Conservation (phyloP, 208 protist genomes). For the Crithidia sp. region DNA sequence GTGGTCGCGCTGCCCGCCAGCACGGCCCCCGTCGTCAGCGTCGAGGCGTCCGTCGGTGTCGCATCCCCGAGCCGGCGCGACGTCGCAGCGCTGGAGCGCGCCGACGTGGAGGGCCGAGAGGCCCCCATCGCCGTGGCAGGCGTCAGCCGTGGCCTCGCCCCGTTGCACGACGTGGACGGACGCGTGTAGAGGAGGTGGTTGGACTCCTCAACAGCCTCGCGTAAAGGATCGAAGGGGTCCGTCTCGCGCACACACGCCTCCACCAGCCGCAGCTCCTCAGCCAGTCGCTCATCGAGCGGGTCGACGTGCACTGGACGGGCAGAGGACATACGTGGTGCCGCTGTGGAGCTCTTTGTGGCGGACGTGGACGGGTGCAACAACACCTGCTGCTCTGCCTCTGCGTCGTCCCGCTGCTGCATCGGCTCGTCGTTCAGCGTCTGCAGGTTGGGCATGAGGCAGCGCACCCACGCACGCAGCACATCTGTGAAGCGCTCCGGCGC, state of each 20-base stretch:
- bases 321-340: neutral
- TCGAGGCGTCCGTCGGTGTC: conserved; percentile 21
- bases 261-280: conserved; percentile 77
- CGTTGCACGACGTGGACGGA: conserved; percentile 67
- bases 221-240: conserved; percentile 57
- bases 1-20: conserved; percentile 54
- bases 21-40: conserved; percentile 49
- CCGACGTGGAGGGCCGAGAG: conserved; percentile 21
- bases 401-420: conserved; percentile 18
- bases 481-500: conserved; percentile 6
- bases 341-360: too few relatives aligned
- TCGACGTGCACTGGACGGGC: conserved; percentile 45
- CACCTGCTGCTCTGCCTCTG: neutral
- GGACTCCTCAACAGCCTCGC: conserved; percentile 45
- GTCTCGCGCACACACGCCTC: conserved; percentile 75
- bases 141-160: conserved; percentile 35
- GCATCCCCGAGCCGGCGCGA: conserved; percentile 8
- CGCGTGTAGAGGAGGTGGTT: conserved; percentile 60
- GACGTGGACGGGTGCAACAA: too few relatives aligned
- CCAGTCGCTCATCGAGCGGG: conserved; percentile 58
- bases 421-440: conserved; percentile 28
- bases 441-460: conserved; percentile 63
- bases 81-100: conserved; percentile 20
- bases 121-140: conserved; percentile 23
- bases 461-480: conserved; percentile 53